These are phyloP conservation scores for Candida easanensis DNA, from an alignment of 805 yeast genomes.

Conservation along the genomic window DNA sequence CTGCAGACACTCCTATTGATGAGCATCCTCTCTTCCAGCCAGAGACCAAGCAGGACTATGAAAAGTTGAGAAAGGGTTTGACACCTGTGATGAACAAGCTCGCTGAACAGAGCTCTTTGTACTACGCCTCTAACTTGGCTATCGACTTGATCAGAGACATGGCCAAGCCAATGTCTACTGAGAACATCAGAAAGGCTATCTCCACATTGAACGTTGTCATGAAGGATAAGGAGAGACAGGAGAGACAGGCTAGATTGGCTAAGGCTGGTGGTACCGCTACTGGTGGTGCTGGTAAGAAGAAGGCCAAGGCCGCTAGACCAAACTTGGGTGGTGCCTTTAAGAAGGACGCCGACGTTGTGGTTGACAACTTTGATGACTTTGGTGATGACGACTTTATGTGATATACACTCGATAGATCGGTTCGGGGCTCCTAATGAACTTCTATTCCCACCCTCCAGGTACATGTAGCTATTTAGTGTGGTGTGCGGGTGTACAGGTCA, in stretches of 20 bases:
- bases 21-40: slow-evolving; percentile 84
- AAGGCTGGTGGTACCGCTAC: slow-evolving; percentile 82
- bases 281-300: slow-evolving; percentile 94
- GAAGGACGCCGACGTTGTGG: slow-evolving; percentile 62
- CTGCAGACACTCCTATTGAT: slow-evolving; percentile 63
- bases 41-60: slow-evolving; percentile 74
- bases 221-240: slow-evolving; percentile 85
- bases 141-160: slow-evolving; percentile 85
- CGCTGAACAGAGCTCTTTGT: slow-evolving; percentile 57
- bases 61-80: slow-evolving; percentile 71
- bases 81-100: slow-evolving; percentile 58
- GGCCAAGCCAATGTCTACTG: slow-evolving; percentile 75
- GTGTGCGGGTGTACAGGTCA: background rate
- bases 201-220: slow-evolving; percentile 78
- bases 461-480: background rate
- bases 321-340: slow-evolving; percentile 61
- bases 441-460: background rate
- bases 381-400: slow-evolving; percentile 84
- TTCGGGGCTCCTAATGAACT: background rate
- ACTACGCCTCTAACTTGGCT: slow-evolving; percentile 73
- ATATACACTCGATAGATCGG: slow-evolving; percentile 4
- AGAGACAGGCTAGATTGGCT: slow-evolving; percentile 81
- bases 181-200: slow-evolving; percentile 78
- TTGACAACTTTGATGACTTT: slow-evolving; percentile 53
- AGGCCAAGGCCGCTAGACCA: slow-evolving; percentile 69